phyloP scores from a whole-genome alignment of 495 filamentous ascomycete species.

The Aspergillus egyptiacus region DNA sequence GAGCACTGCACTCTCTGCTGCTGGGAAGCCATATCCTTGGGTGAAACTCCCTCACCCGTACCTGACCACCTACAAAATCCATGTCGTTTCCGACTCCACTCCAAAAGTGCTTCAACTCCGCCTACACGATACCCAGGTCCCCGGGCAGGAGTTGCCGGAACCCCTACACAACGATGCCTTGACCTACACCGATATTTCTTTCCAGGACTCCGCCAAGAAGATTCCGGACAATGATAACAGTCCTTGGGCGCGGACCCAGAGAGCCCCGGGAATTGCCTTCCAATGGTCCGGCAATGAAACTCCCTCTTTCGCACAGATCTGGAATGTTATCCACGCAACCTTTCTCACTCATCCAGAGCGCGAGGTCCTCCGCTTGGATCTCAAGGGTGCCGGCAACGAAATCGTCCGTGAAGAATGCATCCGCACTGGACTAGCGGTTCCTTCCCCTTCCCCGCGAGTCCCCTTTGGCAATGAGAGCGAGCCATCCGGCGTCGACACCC shows the following conservation, averaged over 20 bases:
- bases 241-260: constrained; percentile 39
- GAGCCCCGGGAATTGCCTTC: constrained; percentile 34
- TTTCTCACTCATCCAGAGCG: constrained; percentile 48
- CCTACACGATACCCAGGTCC: constrained; percentile 21
- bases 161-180: constrained; percentile 29
- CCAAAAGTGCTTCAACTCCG: constrained; percentile 22
- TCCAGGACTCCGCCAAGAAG: constrained; percentile 14
- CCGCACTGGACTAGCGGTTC: constrained; percentile 45
- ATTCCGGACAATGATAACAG: constrained; percentile 38
- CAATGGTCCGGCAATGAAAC: constrained; percentile 31
- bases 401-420: constrained; percentile 45
- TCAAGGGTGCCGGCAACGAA: constrained; percentile 35
- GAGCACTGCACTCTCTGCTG: background rate
- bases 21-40: constrained; percentile 12
- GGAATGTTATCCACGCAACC: constrained; percentile 55
- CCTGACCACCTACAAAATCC: constrained; percentile 30
- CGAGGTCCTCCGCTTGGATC: constrained; percentile 49
- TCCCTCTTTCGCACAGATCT: constrained; percentile 53
- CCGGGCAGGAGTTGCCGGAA: constrained; percentile 24
- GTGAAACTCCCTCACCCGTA: constrained; percentile 24
- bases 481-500: constrained; percentile 18
- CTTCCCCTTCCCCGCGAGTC: constrained; percentile 36
- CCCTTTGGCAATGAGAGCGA: constrained; percentile 22
- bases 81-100: constrained; percentile 18
- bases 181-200: constrained; percentile 29